phyloP scores from a whole-genome alignment of 2,329 filamentous ascomycete genomes.

The Penicillium rolfsii region DNA sequence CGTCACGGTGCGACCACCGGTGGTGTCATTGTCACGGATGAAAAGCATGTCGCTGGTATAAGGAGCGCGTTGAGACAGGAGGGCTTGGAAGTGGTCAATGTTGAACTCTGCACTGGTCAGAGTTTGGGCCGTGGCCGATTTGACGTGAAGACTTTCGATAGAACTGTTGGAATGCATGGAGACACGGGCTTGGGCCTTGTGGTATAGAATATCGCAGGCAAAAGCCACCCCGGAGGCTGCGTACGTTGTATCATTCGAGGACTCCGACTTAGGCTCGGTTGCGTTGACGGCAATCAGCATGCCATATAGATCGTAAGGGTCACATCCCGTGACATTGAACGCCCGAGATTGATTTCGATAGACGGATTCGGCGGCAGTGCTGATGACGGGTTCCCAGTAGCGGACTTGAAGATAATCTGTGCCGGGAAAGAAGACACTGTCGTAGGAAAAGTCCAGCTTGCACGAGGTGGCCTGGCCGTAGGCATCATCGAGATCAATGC shows the following conservation, averaged over 20 bases:
- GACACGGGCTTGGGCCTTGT: constrained; percentile 33
- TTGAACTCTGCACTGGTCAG: constrained; percentile 33
- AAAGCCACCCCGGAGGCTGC: constrained; percentile 36
- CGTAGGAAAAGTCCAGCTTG: constrained; percentile 35
- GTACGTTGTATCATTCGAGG: constrained; percentile 20
- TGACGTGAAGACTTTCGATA: constrained; percentile 31
- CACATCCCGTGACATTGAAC: constrained; percentile 33
- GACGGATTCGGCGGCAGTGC: constrained; percentile 12
- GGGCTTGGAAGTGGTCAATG: constrained; percentile 36
- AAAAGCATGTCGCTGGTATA: constrained; percentile 42
- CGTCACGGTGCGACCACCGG: constrained; percentile 32
- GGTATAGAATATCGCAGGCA: constrained; percentile 37
- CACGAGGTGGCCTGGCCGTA: constrained; percentile 25
- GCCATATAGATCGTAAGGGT: constrained; percentile 39
- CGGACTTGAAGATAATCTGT: constrained; percentile 40
- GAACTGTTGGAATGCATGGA: constrained; percentile 42
- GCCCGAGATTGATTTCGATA: constrained; percentile 22
- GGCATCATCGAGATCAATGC: constrained; percentile 26
- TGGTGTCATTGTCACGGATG: constrained; percentile 34
- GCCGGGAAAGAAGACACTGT: constrained; percentile 33
- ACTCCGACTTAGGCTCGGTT: constrained; percentile 11
- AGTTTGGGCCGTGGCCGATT: constrained; percentile 23
- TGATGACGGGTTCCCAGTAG: constrained; percentile 39
- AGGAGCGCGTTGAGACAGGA: constrained; percentile 36
- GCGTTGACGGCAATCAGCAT: constrained; percentile 39